Evolutionary conservation across 73 alveolate genomes (phyloP).

Genomic region (Stentor coeruleus): DNA sequence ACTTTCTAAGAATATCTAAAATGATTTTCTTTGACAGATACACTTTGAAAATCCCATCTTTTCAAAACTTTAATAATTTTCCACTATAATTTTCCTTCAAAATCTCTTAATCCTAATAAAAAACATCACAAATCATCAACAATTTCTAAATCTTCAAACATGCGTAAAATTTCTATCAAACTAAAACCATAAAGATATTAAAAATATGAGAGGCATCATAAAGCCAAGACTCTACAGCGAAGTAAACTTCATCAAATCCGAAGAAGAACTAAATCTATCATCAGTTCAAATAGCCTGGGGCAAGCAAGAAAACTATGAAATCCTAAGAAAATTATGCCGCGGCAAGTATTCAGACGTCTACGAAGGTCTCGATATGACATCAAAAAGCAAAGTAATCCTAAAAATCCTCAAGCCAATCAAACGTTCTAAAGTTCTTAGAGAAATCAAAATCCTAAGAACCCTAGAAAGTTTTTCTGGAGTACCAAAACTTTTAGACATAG

Average conservation of each 20-base stretch:
- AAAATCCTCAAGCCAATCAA: slow-evolving; percentile 95
- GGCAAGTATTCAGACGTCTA: slow-evolving; percentile 98
- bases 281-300: slow-evolving; percentile 67
- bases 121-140: no score
- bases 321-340: slow-evolving; percentile 86
- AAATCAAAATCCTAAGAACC: slow-evolving; percentile 85
- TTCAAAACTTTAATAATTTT: no score
- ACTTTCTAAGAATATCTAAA: no score
- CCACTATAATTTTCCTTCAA: no score
- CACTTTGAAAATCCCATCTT: no score
- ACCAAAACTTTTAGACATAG: slow-evolving; percentile 90
- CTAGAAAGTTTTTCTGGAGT: slow-evolving; percentile 88
- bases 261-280: background rate
- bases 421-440: slow-evolving; percentile 88
- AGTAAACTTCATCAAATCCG: background rate
- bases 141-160: no score
- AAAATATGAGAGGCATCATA: no score
- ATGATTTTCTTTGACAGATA: no score
- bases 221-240: background rate
- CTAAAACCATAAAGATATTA: no score
- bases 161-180: no score
- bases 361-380: slow-evolving; percentile 83
- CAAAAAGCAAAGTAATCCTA: slow-evolving; percentile 72
- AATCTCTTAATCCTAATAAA: no score
- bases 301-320: slow-evolving; percentile 86